phyloP scores from a whole-genome alignment of 2,329 filamentous ascomycete genomes.

The Emmonsiellopsis sp. region DNA sequence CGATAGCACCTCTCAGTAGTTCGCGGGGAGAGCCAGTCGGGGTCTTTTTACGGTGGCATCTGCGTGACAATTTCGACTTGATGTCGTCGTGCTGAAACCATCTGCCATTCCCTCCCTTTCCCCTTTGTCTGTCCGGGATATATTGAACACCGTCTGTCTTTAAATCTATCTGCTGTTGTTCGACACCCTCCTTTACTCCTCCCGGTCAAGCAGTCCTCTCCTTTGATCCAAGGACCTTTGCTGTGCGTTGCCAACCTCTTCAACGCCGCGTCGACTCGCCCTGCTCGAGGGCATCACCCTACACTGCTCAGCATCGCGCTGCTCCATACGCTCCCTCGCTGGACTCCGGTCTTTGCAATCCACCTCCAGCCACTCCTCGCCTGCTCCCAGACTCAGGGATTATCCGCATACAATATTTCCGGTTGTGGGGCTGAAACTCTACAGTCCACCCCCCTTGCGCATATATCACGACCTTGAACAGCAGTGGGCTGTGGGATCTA shows the following conservation, averaged over 20 bases:
- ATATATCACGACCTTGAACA: not conserved
- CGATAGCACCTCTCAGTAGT: too few species aligned
- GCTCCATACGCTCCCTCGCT: not conserved
- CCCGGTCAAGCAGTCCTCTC: not conserved
- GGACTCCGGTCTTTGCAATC: not conserved
- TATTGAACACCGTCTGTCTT: not conserved
- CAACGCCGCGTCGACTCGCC: slow-evolving; percentile 10
- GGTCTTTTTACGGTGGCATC: not conserved
- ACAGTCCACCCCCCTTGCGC: not conserved
- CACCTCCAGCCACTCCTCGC: not conserved
- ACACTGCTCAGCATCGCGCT: not conserved
- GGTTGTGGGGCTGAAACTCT: not conserved
- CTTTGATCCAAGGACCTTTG: not conserved
- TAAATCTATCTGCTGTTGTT: not conserved
- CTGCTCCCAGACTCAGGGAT: not conserved
- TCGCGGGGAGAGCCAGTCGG: too few species aligned
- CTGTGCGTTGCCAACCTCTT: slow-evolving; percentile 11
- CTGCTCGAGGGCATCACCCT: not conserved
- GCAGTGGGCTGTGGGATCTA: not conserved
- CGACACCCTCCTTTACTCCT: not conserved
- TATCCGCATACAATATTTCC: not conserved
- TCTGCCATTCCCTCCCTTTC: not conserved
- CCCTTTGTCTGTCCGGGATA: not conserved
- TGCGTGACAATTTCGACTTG: not conserved
- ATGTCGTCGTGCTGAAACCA: not conserved